Percentiles rank a stretch among this genome's conserved stretches.
These are phyloP conservation scores for Penicillium crustosum DNA, from an alignment of 2,329 filamentous ascomycete genomes.

Conservation along the genomic window DNA sequence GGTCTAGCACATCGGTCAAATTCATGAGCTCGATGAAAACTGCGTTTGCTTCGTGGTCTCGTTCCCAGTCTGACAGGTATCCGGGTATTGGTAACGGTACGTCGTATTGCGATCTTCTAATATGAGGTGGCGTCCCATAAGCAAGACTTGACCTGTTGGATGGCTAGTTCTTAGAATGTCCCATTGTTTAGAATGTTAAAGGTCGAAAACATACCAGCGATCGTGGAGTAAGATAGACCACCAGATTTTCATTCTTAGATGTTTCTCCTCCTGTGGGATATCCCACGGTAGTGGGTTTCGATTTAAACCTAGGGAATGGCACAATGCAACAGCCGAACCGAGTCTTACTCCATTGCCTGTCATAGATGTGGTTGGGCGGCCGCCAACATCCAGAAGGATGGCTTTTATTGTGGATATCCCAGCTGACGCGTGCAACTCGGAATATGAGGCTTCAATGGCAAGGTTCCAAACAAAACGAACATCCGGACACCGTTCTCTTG, in stretches of 20 bases:
- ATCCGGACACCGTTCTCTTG: constrained; percentile 48
- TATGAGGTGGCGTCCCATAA: constrained; percentile 54
- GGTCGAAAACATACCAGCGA: constrained; percentile 48
- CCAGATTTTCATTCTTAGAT: constrained; percentile 56
- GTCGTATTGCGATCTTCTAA: constrained; percentile 50
- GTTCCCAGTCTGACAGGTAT: constrained; percentile 30
- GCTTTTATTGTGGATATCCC: constrained; percentile 56
- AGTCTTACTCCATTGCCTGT: constrained; percentile 56
- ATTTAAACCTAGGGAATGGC: constrained; percentile 57
- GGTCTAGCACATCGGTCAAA: constrained; percentile 47
- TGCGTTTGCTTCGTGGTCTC: constrained; percentile 30
- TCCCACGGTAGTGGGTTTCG: constrained; percentile 55
- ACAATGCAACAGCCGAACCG: constrained; percentile 54
- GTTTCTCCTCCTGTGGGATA: constrained; percentile 53
- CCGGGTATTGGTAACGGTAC: constrained; percentile 47
- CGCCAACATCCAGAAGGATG: constrained; percentile 55
- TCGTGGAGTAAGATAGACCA: constrained; percentile 58
- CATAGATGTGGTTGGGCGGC: constrained; percentile 56
- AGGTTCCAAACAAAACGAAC: constrained; percentile 59
- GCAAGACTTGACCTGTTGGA: constrained; percentile 51
- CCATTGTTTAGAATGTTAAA: background rate
- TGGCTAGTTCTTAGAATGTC: background rate
- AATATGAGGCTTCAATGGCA: constrained; percentile 55
- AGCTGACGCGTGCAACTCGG: constrained; percentile 54
- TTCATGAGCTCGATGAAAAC: constrained; percentile 50